Conservation (phyloP, 768 basidiomycete species). For the Leccinum subgranulosum region DNA sequence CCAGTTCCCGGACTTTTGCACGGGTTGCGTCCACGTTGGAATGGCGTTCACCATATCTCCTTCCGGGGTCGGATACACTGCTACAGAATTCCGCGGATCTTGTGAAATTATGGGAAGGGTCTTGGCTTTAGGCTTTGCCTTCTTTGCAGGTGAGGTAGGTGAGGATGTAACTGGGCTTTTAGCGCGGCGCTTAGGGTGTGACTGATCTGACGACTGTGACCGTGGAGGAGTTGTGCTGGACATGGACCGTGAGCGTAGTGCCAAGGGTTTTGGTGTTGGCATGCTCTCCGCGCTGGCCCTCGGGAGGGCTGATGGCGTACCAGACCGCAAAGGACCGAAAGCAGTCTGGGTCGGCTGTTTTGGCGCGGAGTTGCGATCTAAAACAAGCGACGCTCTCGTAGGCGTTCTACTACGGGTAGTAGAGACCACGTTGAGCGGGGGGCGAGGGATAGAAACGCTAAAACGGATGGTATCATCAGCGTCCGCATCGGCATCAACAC, state of each 20-base stretch:
- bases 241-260: constrained; percentile 17
- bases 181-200: constrained; percentile 42
- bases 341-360: constrained; percentile 43
- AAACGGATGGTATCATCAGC: constrained; percentile 19
- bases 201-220: constrained; percentile 28
- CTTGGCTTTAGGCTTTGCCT: constrained; percentile 35
- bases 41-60: constrained; percentile 68
- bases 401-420: constrained; percentile 43
- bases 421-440: constrained; percentile 20
- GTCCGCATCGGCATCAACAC: constrained; percentile 15
- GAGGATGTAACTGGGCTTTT: constrained; percentile 46
- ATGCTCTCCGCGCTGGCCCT: constrained; percentile 41
- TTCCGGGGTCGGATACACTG: constrained; percentile 61
- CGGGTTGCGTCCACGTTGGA: constrained; percentile 78
- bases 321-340: constrained; percentile 44
- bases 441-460: constrained; percentile 16
- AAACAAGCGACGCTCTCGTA: constrained; percentile 34
- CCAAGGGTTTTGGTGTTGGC: constrained; percentile 33
- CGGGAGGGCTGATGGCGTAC: constrained; percentile 39
- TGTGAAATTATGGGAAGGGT: constrained; percentile 30
- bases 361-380: constrained; percentile 36
- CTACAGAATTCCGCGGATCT: constrained; percentile 57
- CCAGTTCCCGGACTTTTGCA: constrained; percentile 70
- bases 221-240: constrained; percentile 30
- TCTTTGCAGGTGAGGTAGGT: constrained; percentile 39